Conservation (phyloP, 441 rosid species). For the Gossypium trilobum region DNA sequence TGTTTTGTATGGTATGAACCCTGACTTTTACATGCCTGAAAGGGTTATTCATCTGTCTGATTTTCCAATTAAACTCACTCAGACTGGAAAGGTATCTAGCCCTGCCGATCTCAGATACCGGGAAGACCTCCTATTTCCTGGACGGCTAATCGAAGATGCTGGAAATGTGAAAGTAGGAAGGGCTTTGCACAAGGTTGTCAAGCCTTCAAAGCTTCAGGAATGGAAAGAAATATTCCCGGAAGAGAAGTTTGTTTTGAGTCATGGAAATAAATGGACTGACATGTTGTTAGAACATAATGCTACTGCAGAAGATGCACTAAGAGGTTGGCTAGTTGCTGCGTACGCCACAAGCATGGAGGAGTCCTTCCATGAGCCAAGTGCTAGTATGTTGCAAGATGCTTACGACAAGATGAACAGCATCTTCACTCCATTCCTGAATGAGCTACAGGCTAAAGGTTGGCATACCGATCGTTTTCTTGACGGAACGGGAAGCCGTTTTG, state of each 20-base stretch:
- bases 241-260: slow-evolving; percentile 62
- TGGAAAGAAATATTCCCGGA: slow-evolving; percentile 50
- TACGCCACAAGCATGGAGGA: slow-evolving; percentile 40
- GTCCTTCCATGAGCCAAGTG: slow-evolving; percentile 25
- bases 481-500: slow-evolving; percentile 70
- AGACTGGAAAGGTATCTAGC: slow-evolving; percentile 74
- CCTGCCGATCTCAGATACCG: slow-evolving; percentile 73
- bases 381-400: slow-evolving; percentile 41
- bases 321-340: slow-evolving; percentile 95
- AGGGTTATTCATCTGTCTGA: slow-evolving; percentile 13
- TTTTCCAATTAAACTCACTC: slow-evolving; percentile 19
- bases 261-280: slow-evolving; percentile 50
- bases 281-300: slow-evolving; percentile 77
- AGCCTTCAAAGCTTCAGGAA: slow-evolving; percentile 55
- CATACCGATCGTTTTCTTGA: slow-evolving; percentile 82
- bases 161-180: slow-evolving; percentile 83
- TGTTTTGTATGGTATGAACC: slow-evolving; percentile 11
- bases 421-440: slow-evolving; percentile 45
- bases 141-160: slow-evolving; percentile 65
- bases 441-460: slow-evolving; percentile 80
- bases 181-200: slow-evolving; percentile 49
- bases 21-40: slow-evolving; percentile 2
- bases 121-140: slow-evolving; percentile 75
- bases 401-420: slow-evolving; percentile 50
- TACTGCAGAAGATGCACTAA: slow-evolving; percentile 77